Conservation (phyloP, 345 rosid species). For the Dipteronia sinensis region DNA sequence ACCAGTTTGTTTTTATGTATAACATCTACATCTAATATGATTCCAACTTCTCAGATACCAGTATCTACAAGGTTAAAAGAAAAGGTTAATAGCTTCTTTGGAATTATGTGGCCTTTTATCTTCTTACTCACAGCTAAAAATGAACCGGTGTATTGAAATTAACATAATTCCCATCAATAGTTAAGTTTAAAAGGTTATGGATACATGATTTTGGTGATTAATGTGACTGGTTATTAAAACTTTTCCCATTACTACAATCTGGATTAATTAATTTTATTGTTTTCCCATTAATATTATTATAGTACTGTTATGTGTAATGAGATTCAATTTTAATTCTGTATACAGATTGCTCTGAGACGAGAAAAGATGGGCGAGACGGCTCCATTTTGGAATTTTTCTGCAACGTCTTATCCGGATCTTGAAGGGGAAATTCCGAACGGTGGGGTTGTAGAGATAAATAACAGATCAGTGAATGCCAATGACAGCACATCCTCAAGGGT, state of each 20-base stretch:
- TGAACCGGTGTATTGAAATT: constrained; percentile 7
- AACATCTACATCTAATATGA: not conserved
- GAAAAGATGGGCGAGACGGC: constrained; percentile 85
- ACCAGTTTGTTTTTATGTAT: not conserved
- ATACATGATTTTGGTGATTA: not conserved
- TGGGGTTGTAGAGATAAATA: constrained; percentile 32
- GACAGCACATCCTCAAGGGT: constrained; percentile 48
- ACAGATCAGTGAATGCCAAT: constrained; percentile 32
- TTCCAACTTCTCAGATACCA: not conserved
- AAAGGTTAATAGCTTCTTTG: not conserved
- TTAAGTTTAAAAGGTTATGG: not conserved
- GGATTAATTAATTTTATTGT: not conserved
- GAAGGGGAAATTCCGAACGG: constrained; percentile 29
- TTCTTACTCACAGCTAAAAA: no score
- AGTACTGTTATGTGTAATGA: not conserved
- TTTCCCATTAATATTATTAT: not conserved
- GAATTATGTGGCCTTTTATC: not conserved
- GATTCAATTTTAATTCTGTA: constrained; percentile 11
- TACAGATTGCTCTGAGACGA: constrained; percentile 80
- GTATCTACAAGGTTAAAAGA: not conserved
- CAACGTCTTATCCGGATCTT: constrained; percentile 65
- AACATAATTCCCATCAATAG: not conserved
- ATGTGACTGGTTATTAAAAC: not conserved
- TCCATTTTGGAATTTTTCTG: constrained; percentile 80
- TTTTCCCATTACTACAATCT: not conserved